Conservation (phyloP, 1,139 yeast species). For the Blastobotrys capitulatus region DNA sequence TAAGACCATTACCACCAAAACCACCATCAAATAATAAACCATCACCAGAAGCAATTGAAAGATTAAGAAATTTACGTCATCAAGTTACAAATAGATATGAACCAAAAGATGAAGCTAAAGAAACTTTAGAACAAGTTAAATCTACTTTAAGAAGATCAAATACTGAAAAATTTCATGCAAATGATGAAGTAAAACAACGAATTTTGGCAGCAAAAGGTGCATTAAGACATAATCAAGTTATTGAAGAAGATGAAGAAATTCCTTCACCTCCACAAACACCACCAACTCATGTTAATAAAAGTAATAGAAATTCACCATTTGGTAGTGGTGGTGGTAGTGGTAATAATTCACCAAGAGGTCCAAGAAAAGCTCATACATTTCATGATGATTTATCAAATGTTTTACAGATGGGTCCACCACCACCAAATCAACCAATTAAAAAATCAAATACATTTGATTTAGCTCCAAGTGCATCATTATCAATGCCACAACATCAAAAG, state of each 20-base stretch:
- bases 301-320: background rate
- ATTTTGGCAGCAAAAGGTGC: constrained; percentile 20
- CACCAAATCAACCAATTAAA: constrained; percentile 5
- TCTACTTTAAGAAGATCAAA: constrained; percentile 20
- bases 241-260: constrained; percentile 7
- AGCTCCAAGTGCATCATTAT: constrained; percentile 6
- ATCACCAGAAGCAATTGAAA: constrained; percentile 23
- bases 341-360: background rate
- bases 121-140: constrained; percentile 20
- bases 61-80: constrained; percentile 22
- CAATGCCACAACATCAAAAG: background rate
- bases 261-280: background rate
- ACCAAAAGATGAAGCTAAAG: constrained; percentile 24
- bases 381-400: constrained; percentile 18
- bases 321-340: background rate
- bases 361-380: constrained; percentile 14
- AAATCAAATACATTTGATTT: constrained; percentile 3
- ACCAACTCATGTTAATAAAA: background rate
- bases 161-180: constrained; percentile 24
- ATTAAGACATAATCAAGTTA: constrained; percentile 7
- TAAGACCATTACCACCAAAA: constrained; percentile 12
- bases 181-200: constrained; percentile 22
- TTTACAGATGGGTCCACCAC: constrained; percentile 19
- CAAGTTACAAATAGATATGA: constrained; percentile 22
- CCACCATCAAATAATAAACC: constrained; percentile 5